phyloP scores from a whole-genome alignment of 176 grass and related monocot species.

The Cenchrus americanus region DNA sequence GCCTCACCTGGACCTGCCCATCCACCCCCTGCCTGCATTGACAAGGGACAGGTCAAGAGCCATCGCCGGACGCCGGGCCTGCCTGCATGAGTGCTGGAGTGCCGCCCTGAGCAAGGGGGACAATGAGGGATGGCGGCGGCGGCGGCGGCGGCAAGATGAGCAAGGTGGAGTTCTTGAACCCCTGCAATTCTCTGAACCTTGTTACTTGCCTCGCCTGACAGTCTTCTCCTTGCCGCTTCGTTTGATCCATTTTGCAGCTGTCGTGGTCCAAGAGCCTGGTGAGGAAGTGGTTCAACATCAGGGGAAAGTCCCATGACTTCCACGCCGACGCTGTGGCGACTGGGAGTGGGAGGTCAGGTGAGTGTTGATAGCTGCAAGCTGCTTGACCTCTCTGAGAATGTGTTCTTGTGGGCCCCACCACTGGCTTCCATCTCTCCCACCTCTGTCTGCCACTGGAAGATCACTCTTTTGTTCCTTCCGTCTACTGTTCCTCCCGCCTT shows the following conservation, averaged over 20 bases:
- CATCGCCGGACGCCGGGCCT: background rate
- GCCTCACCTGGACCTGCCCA: conserved; percentile 38
- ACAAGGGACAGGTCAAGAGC: conserved; percentile 15
- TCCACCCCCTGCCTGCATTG: background rate
- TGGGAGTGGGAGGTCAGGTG: conserved; percentile 54
- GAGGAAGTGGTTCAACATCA: conserved; percentile 95
- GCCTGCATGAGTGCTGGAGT: conserved; percentile 57
- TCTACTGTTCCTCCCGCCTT: conserved; percentile 25
- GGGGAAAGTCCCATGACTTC: conserved; percentile 85
- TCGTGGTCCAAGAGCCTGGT: conserved; percentile 86
- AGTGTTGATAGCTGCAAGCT: background rate
- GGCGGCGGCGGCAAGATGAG: conserved; percentile 65
- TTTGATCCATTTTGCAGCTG: conserved; percentile 45
- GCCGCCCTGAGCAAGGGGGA: conserved; percentile 55
- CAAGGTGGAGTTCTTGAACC: conserved; percentile 58
- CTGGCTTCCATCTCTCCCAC: conserved; percentile 28
- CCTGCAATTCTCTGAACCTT: conserved; percentile 1
- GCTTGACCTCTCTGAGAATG: background rate
- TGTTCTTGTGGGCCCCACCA: conserved; percentile 35
- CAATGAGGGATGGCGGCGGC: conserved; percentile 83
- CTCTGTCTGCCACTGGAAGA: conserved; percentile 42
- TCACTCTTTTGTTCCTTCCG: conserved; percentile 49
- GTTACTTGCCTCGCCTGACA: background rate
- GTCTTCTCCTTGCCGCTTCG: background rate
- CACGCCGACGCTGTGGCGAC: conserved; percentile 59